Conservation (phyloP, 2,329 filamentous ascomycete genomes). For the Diplocarpon rosae region DNA sequence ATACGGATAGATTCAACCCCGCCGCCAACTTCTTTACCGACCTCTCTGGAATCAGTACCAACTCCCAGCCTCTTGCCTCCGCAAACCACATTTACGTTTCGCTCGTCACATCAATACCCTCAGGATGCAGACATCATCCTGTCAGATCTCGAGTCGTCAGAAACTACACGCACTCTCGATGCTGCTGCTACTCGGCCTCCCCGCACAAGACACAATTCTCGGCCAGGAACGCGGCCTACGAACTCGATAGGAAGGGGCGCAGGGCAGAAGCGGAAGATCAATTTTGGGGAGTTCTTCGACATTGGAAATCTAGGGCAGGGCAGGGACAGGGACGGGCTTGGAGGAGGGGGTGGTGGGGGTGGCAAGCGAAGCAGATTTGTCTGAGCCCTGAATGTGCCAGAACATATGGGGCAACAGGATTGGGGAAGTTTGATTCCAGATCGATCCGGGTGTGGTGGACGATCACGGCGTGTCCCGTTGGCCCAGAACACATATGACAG, state of each 20-base stretch:
- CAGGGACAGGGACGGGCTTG: slow-evolving; percentile 38
- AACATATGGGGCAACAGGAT: neutral
- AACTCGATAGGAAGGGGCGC: slow-evolving; percentile 45
- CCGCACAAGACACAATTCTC: slow-evolving; percentile 22
- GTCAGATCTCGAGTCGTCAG: slow-evolving; percentile 48
- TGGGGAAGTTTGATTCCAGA: neutral
- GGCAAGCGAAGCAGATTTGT: slow-evolving; percentile 28
- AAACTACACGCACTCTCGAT: slow-evolving; percentile 29
- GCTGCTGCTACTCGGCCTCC: slow-evolving; percentile 24
- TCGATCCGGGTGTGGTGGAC: too few species aligned
- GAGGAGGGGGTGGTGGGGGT: slow-evolving; percentile 23
- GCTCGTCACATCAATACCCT: slow-evolving; percentile 50
- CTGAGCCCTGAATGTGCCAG: slow-evolving; percentile 4
- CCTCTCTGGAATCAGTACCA: slow-evolving; percentile 8
- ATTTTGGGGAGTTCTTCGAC: slow-evolving; percentile 67
- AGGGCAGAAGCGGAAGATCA: slow-evolving; percentile 62
- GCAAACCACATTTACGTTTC: slow-evolving; percentile 58
- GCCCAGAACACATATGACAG: too few species aligned
- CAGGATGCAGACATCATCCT: slow-evolving; percentile 46
- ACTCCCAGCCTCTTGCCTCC: slow-evolving; percentile 35
- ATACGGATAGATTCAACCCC: slow-evolving; percentile 31
- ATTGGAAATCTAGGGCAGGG: slow-evolving; percentile 50
- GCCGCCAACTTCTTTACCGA: slow-evolving; percentile 9
- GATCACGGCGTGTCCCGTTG: too few species aligned
- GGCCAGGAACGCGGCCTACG: slow-evolving; percentile 16